Base-by-base conservation (phyloP, 768 basidiomycete genomes). In the Phlegmacium glaucopus region DNA sequence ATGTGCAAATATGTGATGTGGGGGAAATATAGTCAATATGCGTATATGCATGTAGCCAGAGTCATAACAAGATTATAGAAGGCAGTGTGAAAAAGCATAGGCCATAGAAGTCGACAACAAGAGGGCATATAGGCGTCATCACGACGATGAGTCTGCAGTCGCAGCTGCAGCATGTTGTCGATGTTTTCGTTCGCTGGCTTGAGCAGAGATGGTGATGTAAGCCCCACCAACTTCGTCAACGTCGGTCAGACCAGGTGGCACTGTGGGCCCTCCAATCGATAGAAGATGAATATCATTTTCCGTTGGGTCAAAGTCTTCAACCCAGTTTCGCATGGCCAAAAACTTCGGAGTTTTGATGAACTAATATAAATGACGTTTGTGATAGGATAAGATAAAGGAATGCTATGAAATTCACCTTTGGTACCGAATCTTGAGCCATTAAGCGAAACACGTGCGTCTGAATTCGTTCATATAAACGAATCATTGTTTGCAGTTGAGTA, bases 361-460 rank as follows among this genome's bases (percentile, higher is more conserved):
- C 91, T 93, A 49, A 30, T 16, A 45, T 50, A 13, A 49, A 49
- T 47, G 34, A 47, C 30, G 6, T 13, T 32, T 18, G 36, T 44
- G 36, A 41, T n/a, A 4, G 15, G 9, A 4, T 18, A 12, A 26
- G 18, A 45, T 30, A 34, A 39, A 13, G 30, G 43, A 58, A 10
- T 11, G 39, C 34, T 22, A 39, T 35, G 17, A 13, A 45, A 58
- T 74, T 25, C 58, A 90, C 90, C 78, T 95, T 95, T 11, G 96
- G 96, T n/a, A 99, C 87, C 6, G 95, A 97, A 66, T 99, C 96
- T 47, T 94, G 95, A 13, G 96, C 94, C 90, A 99, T 95, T 58
- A 99, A 64, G 39, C 95, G 82, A 76, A 98, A 98, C 54, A 98
- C 93, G 60, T 98, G 94, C 16, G 78, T 87, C 69, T 98, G 96